Conservation (phyloP, 768 basidiomycete genomes). For the Tulasnella sp. region DNA sequence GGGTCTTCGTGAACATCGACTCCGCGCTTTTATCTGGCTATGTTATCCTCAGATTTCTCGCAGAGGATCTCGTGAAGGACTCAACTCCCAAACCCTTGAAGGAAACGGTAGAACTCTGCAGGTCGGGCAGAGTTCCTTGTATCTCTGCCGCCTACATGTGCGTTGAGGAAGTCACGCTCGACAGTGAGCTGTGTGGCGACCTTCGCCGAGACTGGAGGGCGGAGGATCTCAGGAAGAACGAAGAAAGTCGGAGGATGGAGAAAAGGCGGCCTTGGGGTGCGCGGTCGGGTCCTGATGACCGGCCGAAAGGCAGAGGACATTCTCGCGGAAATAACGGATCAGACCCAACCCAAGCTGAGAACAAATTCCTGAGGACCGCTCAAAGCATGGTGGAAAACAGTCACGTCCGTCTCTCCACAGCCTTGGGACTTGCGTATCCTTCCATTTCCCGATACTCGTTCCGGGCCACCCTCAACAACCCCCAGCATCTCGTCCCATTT, state of each 20-base stretch:
- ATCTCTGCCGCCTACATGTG: conserved; percentile 1
- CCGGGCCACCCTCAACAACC: conserved; percentile 12
- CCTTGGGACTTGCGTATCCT: background rate
- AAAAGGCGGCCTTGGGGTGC: conserved; percentile 1
- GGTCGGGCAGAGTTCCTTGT: background rate
- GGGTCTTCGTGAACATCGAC: background rate
- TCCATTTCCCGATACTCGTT: conserved; percentile 2
- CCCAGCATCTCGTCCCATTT: conserved; percentile 15
- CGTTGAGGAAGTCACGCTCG: background rate
- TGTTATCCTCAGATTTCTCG: conserved; percentile 3
- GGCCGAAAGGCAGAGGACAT: background rate
- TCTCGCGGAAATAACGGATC: background rate
- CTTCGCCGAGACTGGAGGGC: conserved; percentile 6
- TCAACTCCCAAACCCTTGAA: background rate
- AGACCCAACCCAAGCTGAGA: background rate
- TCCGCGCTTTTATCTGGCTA: conserved; percentile 1
- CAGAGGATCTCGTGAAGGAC: background rate
- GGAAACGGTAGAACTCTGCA: background rate
- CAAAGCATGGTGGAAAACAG: background rate
- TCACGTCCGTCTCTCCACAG: background rate
- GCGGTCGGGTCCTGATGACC: background rate
- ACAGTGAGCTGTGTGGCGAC: background rate
- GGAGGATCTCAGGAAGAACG: conserved; percentile 14
- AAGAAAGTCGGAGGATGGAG: background rate
- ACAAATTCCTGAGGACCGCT: background rate